Percentiles rank a stretch among this genome's conserved stretches.
These are phyloP conservation scores for Tolypocladium pustulatum DNA, from an alignment of 2,329 filamentous ascomycete species.

Conservation along the genomic window DNA sequence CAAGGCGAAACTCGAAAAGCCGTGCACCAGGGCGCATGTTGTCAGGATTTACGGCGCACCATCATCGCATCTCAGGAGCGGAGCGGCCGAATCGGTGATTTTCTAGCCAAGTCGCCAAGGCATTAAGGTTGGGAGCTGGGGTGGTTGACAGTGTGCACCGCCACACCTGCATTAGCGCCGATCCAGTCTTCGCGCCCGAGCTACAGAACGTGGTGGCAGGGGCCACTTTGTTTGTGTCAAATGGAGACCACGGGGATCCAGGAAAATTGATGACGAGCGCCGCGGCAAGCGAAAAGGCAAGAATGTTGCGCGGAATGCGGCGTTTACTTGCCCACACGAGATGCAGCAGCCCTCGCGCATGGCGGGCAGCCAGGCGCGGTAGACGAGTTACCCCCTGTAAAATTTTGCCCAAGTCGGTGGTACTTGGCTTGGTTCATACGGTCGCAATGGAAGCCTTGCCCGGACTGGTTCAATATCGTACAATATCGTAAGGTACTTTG, in stretches of 20 bases:
- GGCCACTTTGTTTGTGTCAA: background rate
- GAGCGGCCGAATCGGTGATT: conserved; percentile 1
- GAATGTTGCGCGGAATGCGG: background rate
- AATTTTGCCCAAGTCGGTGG: too few relatives aligned
- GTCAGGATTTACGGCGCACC: background rate
- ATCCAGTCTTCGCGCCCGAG: conserved; percentile 11
- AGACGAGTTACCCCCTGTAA: too few relatives aligned
- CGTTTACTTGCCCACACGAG: background rate
- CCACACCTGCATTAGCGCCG: conserved; percentile 28
- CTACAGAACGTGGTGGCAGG: conserved; percentile 2
- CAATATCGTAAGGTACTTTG: too few relatives aligned
- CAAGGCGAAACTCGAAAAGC: background rate
- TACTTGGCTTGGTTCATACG: too few relatives aligned
- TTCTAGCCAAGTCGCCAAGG: background rate
- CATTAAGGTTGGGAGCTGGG: conserved; percentile 5
- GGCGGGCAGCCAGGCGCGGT: background rate
- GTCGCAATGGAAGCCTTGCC: background rate
- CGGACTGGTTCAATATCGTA: too few relatives aligned
- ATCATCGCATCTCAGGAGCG: background rate
- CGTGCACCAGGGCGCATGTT: background rate
- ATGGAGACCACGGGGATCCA: too few relatives aligned
- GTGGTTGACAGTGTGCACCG: conserved; percentile 16
- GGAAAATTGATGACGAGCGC: background rate
- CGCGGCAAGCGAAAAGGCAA: background rate
- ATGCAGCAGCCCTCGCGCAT: background rate